These are phyloP conservation scores for Penicillium psychrofluorescens DNA, from an alignment of 495 filamentous ascomycete species.

Conservation along the genomic window DNA sequence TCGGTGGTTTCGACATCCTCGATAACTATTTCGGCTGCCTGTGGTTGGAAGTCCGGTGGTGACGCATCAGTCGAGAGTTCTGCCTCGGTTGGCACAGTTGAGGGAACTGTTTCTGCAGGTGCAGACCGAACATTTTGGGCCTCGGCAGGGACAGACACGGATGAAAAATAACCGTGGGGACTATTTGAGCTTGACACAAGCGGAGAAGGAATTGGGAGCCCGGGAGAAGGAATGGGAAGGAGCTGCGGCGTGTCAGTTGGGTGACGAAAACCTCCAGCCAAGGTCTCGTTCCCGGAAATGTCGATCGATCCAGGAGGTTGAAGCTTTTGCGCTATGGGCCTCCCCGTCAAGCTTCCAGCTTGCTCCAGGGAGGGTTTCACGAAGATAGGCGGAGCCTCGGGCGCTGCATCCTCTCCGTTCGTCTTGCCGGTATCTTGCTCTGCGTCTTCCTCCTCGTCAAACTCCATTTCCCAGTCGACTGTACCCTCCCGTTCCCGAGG, in stretches of 20 bases:
- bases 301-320: background rate
- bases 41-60: too few species aligned
- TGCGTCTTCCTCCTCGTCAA: conserved; percentile 28
- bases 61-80: too few species aligned
- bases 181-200: conserved; percentile 23
- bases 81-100: background rate
- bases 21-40: too few species aligned
- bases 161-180: conserved; percentile 25
- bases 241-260: conserved; percentile 39
- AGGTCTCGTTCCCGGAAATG: background rate
- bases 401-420: conserved; percentile 13
- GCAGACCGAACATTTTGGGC: conserved; percentile 4
- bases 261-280: conserved; percentile 4
- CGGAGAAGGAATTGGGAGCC: conserved; percentile 40
- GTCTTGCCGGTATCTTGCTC: conserved; percentile 12
- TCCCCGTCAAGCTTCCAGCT: conserved; percentile 5
- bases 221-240: conserved; percentile 37
- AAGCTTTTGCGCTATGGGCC: background rate
- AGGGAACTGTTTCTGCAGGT: background rate
- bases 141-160: conserved; percentile 5
- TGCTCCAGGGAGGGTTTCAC: conserved; percentile 16
- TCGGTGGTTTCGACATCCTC: too few species aligned
- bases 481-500: conserved; percentile 44
- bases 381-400: conserved; percentile 12
- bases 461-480: conserved; percentile 22